Percentiles rank a stretch among this genome's conserved stretches.
Conservation (phyloP, 2,329 filamentous ascomycete species). For the Colletotrichum eremochloae region DNA sequence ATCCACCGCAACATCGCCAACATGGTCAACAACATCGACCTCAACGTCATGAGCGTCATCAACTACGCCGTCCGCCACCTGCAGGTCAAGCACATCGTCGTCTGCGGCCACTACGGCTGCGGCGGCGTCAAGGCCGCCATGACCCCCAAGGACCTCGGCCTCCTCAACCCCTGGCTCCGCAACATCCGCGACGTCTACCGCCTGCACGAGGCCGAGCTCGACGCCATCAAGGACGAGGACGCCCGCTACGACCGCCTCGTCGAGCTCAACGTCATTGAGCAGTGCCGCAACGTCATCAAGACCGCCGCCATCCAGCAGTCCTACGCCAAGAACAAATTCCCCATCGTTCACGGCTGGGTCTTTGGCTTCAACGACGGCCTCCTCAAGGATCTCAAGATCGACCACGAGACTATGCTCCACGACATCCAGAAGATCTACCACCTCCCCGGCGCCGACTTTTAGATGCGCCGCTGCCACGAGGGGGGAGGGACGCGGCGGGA, state of each 20-base stretch:
- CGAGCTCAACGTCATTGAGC: slow-evolving; percentile 85
- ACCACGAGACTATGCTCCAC: slow-evolving; percentile 70
- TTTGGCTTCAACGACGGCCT: slow-evolving; percentile 78
- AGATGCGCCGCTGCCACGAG: background rate
- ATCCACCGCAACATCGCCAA: slow-evolving; percentile 97
- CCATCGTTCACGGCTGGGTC: slow-evolving; percentile 81
- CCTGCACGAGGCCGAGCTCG: slow-evolving; percentile 78
- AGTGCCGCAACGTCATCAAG: slow-evolving; percentile 83
- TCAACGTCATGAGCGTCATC: slow-evolving; percentile 85
- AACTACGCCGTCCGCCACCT: slow-evolving; percentile 88
- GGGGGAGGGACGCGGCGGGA: too few relatives aligned
- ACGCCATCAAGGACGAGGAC: slow-evolving; percentile 69
- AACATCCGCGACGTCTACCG: slow-evolving; percentile 83
- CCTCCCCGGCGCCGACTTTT: slow-evolving; percentile 52
- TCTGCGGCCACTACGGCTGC: slow-evolving; percentile 85
- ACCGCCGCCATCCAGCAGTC: slow-evolving; percentile 83
- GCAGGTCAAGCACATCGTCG: slow-evolving; percentile 83
- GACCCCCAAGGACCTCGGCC: slow-evolving; percentile 77
- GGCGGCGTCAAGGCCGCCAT: slow-evolving; percentile 82
- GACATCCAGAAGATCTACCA: slow-evolving; percentile 77
- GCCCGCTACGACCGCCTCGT: slow-evolving; percentile 79
- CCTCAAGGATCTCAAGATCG: slow-evolving; percentile 74
- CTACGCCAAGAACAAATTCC: slow-evolving; percentile 73
- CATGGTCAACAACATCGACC: slow-evolving; percentile 82
- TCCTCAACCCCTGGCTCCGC: slow-evolving; percentile 80